Percentiles rank a stretch among this genome's conserved stretches.
These are phyloP conservation scores for Tylopilus sp. DNA, from an alignment of 768 basidiomycete genomes.

Conservation along the genomic window DNA sequence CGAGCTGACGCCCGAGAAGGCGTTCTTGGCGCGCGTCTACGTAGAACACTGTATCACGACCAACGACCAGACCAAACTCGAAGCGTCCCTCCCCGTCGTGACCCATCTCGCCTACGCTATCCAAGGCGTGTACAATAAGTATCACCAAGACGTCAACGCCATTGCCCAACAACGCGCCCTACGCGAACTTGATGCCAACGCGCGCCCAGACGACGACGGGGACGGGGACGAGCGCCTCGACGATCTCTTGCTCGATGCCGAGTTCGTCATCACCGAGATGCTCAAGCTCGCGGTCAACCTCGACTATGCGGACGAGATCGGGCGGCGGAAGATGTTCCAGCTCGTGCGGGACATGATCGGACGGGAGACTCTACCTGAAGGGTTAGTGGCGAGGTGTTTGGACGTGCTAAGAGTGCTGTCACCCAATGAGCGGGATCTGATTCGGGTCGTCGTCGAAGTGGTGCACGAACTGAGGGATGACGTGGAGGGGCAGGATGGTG, in stretches of 20 bases:
- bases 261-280: conserved; percentile 78
- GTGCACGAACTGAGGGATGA: conserved; percentile 70
- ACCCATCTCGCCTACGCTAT: conserved; percentile 76
- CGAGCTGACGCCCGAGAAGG: conserved; percentile 64
- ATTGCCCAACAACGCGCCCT: conserved; percentile 37
- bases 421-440: conserved; percentile 75
- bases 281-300: conserved; percentile 73
- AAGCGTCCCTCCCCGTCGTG: conserved; percentile 76
- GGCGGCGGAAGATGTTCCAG: conserved; percentile 81
- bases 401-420: conserved; percentile 78
- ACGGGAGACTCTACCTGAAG: conserved; percentile 63
- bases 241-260: conserved; percentile 30
- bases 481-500: conserved; percentile 38
- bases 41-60: conserved; percentile 69
- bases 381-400: conserved; percentile 68
- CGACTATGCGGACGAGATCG: conserved; percentile 92
- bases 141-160: conserved; percentile 43
- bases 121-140: conserved; percentile 64
- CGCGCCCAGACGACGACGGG: conserved; percentile 36
- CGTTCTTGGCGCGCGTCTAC: conserved; percentile 81
- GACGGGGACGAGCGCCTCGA: conserved; percentile 50
- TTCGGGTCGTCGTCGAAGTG: conserved; percentile 85
- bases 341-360: conserved; percentile 85
- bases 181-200: conserved; percentile 32
- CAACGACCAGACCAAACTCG: conserved; percentile 60